Conservation (phyloP, 345 rosid species). For the Alliaria petiolata region DNA sequence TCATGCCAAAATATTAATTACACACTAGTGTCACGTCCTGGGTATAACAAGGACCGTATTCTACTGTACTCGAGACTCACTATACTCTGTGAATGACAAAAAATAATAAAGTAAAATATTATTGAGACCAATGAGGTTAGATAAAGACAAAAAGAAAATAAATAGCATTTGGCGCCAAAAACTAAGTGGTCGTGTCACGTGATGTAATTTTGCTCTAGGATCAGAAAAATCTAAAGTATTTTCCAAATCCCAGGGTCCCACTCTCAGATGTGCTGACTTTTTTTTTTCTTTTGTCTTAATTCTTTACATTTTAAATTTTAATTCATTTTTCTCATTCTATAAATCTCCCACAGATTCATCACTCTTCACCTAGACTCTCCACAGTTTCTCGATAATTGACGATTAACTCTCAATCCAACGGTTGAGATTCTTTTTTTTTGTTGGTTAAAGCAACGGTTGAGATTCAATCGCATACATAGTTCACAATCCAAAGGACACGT, state of each 20-base stretch:
- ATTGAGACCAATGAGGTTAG: not conserved
- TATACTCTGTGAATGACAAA: not conserved
- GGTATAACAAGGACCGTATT: not conserved
- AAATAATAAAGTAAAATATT: not conserved
- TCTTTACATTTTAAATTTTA: not conserved
- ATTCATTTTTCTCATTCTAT: constrained; percentile 19
- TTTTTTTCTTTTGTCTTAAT: not conserved
- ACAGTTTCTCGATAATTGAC: not conserved
- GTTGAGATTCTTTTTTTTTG: not conserved
- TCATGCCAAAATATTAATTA: not conserved
- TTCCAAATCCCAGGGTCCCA: constrained; percentile 32
- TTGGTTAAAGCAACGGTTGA: not conserved
- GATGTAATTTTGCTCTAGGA: constrained; percentile 21
- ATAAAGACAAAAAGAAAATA: not conserved
- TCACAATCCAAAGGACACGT: not conserved
- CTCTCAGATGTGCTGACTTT: constrained; percentile 39
- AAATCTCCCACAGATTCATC: constrained; percentile 9
- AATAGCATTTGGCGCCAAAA: constrained; percentile 27
- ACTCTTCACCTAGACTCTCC: constrained; percentile 8
- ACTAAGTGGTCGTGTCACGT: constrained; percentile 26
- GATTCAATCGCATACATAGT: not conserved
- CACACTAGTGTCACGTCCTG: not conserved
- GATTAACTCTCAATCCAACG: not conserved
- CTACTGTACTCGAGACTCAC: no score
- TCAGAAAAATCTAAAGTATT: constrained; percentile 21